Percentiles rank a stretch among this genome's conserved stretches.
Conservation (phyloP, 2,329 filamentous ascomycete genomes). For the Xylariales sp. region DNA sequence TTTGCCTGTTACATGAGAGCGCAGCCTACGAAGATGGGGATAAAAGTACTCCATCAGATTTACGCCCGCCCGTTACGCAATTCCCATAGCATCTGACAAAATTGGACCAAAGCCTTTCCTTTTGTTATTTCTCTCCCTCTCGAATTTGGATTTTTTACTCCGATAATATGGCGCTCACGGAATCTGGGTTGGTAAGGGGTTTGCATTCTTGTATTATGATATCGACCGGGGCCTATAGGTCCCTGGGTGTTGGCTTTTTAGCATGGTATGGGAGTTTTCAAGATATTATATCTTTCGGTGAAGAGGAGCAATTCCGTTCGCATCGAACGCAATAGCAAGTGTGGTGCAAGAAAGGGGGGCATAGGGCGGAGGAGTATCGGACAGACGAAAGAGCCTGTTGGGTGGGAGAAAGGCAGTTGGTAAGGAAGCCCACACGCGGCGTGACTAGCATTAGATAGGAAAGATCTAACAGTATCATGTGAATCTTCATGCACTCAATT, state of each 20-base stretch:
- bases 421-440: neutral
- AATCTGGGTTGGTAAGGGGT: slow-evolving; percentile 14
- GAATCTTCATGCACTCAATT: neutral
- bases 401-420: neutral
- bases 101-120: slow-evolving; percentile 6
- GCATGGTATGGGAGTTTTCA: slow-evolving; percentile 36
- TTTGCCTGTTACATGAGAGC: slow-evolving; percentile 6
- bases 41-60: slow-evolving; percentile 11
- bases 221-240: slow-evolving; percentile 11
- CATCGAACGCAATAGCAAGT: neutral
- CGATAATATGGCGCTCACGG: slow-evolving; percentile 25
- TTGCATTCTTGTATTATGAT: slow-evolving; percentile 36
- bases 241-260: slow-evolving; percentile 7
- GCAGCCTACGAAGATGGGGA: slow-evolving; percentile 1
- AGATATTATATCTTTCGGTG: slow-evolving; percentile 3
- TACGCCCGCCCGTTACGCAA: neutral
- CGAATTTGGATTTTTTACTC: neutral
- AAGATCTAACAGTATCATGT: slow-evolving; percentile 4
- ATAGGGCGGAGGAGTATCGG: neutral
- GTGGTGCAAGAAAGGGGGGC: neutral
- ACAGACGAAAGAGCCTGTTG: slow-evolving; percentile 2
- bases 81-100: neutral
- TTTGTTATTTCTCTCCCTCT: neutral
- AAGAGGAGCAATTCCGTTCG: slow-evolving; percentile 17
- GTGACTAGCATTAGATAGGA: slow-evolving; percentile 25